Base-by-base conservation (phyloP, 2,329 filamentous ascomycete species). In the Cryphonectria japonica region DNA sequence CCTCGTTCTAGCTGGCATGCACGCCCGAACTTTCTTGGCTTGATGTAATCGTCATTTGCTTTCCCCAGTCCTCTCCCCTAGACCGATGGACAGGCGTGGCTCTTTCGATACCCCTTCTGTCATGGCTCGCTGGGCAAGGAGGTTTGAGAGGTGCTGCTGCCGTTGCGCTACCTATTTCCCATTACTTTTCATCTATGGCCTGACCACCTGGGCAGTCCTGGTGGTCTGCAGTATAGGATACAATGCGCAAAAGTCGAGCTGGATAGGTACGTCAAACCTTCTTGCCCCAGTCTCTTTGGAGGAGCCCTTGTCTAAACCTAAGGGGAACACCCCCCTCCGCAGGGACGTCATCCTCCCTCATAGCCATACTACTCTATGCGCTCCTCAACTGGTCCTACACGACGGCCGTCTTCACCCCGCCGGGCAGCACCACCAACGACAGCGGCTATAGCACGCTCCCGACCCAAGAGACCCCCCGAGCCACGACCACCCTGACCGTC, bases 141-240 rank as follows among this genome's bases (percentile, higher is more conserved):
- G 87, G 79, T 68, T 93, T 77, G 95, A 98, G 85, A 92, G 94
- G 66, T 91, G 89, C 78, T 98, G 94, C 85, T 98, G 95, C 83
- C 84, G 86, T 60, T 88, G 90, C 72, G 86, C 92, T 68, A 93
- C 89, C 37, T 97, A 94, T 80, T 93, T 97, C 75, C 95, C 95
- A n/a, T 86, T 98, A 26, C 84, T 85, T 39, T 97, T 98, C 78
- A 93, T 98, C 71, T 98, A 97, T 78, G 88, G 92, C 69, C 81
- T 98, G 75, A 95, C 94, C n/a, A 92, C 92, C 14, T 99, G 96
- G 96, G 95, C 94, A 2, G 88, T 92, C n/a, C 98, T 92, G 87
- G 94, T 97, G 11, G 88, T 95, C 76, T 87, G 92, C 64, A 90
- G 86, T 70, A 92, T 97, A 72, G 92, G 93, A 67, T 85, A 87